Conservation (phyloP, 257 asterid species). For the Solanum peruvianum region DNA sequence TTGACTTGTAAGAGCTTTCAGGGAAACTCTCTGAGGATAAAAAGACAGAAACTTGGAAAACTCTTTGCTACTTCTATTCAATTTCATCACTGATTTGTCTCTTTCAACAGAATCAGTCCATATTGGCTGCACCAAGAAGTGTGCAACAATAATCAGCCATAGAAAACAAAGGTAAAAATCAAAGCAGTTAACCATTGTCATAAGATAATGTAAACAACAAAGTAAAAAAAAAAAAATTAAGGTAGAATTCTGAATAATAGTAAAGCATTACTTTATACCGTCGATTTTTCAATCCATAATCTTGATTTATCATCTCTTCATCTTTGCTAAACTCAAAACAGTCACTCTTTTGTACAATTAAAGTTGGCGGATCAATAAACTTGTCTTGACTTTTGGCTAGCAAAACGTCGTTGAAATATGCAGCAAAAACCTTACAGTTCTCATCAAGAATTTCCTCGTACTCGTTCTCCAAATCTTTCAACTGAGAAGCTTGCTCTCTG, state of each 20-base stretch:
- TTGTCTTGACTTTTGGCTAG: conserved; percentile 4
- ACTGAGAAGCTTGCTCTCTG: conserved; percentile 30
- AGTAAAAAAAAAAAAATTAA: background rate
- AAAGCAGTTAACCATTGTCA: background rate
- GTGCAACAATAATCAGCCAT: background rate
- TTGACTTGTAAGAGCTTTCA: conserved; percentile 22
- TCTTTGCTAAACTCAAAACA: background rate
- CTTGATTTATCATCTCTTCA: conserved; percentile 14
- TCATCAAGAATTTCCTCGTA: conserved; percentile 47
- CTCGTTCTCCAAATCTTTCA: conserved; percentile 51
- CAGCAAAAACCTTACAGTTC: conserved; percentile 37
- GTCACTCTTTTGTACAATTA: conserved; percentile 11
- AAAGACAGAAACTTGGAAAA: conserved; percentile 49
- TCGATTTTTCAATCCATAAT: conserved; percentile 36
- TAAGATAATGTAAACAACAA: background rate
- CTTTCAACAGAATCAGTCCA: conserved; percentile 72
- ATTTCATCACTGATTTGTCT: conserved; percentile 32
- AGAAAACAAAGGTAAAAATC: background rate
- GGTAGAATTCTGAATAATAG: background rate
- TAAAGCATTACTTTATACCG: conserved; percentile 69
- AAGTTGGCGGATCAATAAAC: conserved; percentile 18
- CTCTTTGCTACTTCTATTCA: conserved; percentile 10
- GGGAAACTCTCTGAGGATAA: conserved; percentile 55
- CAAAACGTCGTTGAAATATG: conserved; percentile 40
- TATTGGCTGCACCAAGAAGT: conserved; percentile 20